Base-by-base conservation (phyloP, 2,329 filamentous ascomycete genomes). In the Cercospora sojina region DNA sequence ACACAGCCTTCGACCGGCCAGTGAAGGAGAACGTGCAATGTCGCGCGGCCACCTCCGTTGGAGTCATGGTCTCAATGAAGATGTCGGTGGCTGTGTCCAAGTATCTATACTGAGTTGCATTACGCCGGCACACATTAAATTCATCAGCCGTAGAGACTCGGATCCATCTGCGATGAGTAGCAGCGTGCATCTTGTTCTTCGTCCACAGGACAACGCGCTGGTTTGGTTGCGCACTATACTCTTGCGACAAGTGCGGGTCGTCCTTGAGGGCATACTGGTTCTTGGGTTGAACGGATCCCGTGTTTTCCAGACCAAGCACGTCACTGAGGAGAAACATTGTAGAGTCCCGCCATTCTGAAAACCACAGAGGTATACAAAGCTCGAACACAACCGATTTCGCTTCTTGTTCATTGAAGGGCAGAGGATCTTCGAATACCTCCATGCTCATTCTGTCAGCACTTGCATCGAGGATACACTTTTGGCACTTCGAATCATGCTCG, bases 301-400 rank as follows among this genome's bases (percentile, higher is more conserved):
- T 32, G 10, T 32, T 53, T 7, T 27, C 31, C 12, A 51, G 41
- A 13, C 31, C 20, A 6, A 74, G 60, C 1, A 74, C 70, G 6
- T 71, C 53, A 7, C 58, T 57, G 6, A 66, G 32, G 49, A 74
- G 4, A 51, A 56, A 69, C 12, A 56, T 10, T 1, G 58, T 49
- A 5, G 79, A 76, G 64, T 86, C 80, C 9, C 87, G 80, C 72
- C 87, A 89, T 0, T 75, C 73, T 2, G 77, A 75, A 23, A 87
- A 81, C 3, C 76, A 76, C 3, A 70, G 32, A 0, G 86, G 86
- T 20, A 79, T 77, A 0, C 62, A 65, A 0, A 88, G 74, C 67
- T 88, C 86, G 59, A 88, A 86, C 0, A 88, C 67, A 0, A 85
- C 75, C 0, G 78, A 78, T 32, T 82, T 81, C 16, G 77, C 77